Percentiles rank a stretch among this genome's conserved stretches.
phyloP scores from a whole-genome alignment of 805 yeast genomes.

The Barnettozyma pratensis region DNA sequence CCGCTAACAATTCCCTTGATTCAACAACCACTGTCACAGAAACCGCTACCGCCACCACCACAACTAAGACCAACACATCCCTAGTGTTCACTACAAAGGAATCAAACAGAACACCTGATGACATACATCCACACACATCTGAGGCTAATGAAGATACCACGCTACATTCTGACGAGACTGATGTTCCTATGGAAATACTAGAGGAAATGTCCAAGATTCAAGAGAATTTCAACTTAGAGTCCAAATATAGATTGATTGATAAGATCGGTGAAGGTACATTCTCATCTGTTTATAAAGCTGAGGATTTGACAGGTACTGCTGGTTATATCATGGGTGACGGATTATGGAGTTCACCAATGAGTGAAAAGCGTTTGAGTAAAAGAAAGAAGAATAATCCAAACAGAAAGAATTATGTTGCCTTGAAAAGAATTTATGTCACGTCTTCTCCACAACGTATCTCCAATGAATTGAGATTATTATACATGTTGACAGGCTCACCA shows the following conservation, averaged over 20 bases:
- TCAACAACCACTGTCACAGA: neutral
- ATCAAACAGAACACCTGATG: neutral
- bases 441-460: constrained; percentile 89
- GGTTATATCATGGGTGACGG: constrained; percentile 30
- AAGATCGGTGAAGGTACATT: constrained; percentile 85
- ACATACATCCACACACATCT: neutral
- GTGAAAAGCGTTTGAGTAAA: constrained; percentile 23
- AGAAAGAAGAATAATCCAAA: constrained; percentile 27
- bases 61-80: neutral
- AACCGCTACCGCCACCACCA: neutral
- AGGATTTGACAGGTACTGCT: constrained; percentile 35
- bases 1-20: neutral
- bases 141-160: constrained; percentile 11
- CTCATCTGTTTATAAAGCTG: constrained; percentile 77
- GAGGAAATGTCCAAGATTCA: constrained; percentile 55
- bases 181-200: constrained; percentile 45
- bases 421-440: constrained; percentile 91
- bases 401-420: constrained; percentile 55
- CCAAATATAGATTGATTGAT: constrained; percentile 30
- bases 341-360: constrained; percentile 28
- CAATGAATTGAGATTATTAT: constrained; percentile 78
- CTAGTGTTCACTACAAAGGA: neutral
- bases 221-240: constrained; percentile 44
- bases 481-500: constrained; percentile 58
- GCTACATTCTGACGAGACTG: constrained; percentile 32